A percentile compares a stretch with the other conserved stretches of the same genome.
Conservation (phyloP, 2,329 filamentous ascomycete species). For the Neodidymelliopsis sp. region DNA sequence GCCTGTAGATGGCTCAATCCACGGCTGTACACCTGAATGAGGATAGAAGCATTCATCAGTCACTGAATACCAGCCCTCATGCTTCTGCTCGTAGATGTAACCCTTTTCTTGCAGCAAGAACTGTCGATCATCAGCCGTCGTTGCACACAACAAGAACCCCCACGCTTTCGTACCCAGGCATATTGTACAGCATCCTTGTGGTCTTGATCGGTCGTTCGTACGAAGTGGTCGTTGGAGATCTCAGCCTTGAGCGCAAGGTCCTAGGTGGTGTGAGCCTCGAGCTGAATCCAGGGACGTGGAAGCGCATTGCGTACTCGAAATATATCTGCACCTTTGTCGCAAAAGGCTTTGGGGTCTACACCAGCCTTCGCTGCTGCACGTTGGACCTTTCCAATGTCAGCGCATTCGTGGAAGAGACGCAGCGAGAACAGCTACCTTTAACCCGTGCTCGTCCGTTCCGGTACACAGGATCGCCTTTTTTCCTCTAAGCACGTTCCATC, state of each 20-base stretch:
- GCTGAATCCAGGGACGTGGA: neutral
- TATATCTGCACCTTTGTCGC: constrained; percentile 80
- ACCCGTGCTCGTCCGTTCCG: constrained; percentile 95
- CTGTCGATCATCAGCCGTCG: constrained; percentile 46
- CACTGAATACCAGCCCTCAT: constrained; percentile 96
- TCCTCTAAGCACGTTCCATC: constrained; percentile 84
- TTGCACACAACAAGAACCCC: neutral
- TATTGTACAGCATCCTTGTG: constrained; percentile 87
- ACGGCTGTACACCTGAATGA: constrained; percentile 73
- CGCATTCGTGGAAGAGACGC: neutral
- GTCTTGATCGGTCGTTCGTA: constrained; percentile 84
- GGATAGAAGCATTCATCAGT: constrained; percentile 98
- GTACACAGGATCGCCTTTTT: constrained; percentile 78
- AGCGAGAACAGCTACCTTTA: constrained; percentile 67
- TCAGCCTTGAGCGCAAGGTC: constrained; percentile 73
- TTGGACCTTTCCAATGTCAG: constrained; percentile 69
- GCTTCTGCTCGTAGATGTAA: constrained; percentile 83
- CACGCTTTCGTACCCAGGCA: constrained; percentile 70
- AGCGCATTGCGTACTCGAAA: constrained; percentile 65
- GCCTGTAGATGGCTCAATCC: constrained; percentile 80
- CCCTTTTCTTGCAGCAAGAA: constrained; percentile 75
- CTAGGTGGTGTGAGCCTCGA: constrained; percentile 42
- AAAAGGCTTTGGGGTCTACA: constrained; percentile 81
- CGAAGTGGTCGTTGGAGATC: constrained; percentile 83
- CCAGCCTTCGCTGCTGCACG: constrained; percentile 77